Conservation (phyloP, 2,329 filamentous ascomycete genomes). For the Diaporthe aspalathi region DNA sequence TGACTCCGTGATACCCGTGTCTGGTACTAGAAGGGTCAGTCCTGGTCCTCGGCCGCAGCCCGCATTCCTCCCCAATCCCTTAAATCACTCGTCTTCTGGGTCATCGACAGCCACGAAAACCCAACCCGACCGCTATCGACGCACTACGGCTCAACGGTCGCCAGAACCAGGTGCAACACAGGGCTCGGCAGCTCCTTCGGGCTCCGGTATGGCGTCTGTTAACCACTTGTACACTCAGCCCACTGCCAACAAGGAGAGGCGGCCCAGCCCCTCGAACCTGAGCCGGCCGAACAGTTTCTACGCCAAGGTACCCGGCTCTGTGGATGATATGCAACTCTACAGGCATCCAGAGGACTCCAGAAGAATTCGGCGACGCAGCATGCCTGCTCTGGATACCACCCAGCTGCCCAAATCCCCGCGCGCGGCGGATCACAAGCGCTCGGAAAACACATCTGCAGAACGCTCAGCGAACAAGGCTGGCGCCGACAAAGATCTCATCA, state of each 20-base stretch:
- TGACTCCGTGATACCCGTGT: constrained; percentile 60
- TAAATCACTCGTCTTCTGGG: constrained; percentile 63
- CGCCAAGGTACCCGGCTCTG: constrained; percentile 57
- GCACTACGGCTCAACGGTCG: constrained; percentile 65
- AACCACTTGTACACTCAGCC: constrained; percentile 64
- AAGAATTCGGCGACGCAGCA: constrained; percentile 83
- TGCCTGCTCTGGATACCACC: constrained; percentile 72
- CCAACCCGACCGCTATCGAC: constrained; percentile 86
- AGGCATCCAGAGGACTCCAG: constrained; percentile 75
- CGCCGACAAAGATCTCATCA: constrained; percentile 53
- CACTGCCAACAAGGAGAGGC: constrained; percentile 48
- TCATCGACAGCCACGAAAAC: constrained; percentile 72
- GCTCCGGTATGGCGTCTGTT: constrained; percentile 65
- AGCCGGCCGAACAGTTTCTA: constrained; percentile 66
- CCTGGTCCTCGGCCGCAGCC: constrained; percentile 57
- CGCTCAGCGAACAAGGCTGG: constrained; percentile 46
- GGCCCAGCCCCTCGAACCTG: constrained; percentile 50
- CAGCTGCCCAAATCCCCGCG: constrained; percentile 54
- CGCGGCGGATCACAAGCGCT: constrained; percentile 52
- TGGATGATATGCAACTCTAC: constrained; percentile 77
- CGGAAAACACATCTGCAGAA: constrained; percentile 49
- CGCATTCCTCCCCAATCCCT: constrained; percentile 51
- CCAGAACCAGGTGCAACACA: constrained; percentile 57
- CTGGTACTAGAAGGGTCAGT: constrained; percentile 54
- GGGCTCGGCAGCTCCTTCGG: constrained; percentile 58